Percentiles rank a stretch among this genome's conserved stretches.
These are phyloP conservation scores for Linnemannia exigua DNA, from an alignment of 192 early-diverging fungal species.

Conservation along the genomic window DNA sequence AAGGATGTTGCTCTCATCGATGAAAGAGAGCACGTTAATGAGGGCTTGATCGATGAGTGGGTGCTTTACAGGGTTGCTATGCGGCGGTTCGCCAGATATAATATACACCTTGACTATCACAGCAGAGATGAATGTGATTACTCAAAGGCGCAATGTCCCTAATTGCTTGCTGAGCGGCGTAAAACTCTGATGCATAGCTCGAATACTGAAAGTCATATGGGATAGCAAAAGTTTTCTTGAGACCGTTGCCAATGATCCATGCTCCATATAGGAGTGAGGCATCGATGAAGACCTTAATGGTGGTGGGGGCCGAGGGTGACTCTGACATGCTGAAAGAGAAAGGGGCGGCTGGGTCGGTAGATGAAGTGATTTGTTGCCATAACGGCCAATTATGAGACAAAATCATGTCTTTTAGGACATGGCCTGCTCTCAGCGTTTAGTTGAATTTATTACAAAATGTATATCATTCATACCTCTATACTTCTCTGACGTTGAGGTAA, in stretches of 20 bases:
- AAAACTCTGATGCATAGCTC: slow-evolving; percentile 15
- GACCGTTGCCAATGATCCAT: not conserved
- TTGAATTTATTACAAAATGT: too few relatives aligned
- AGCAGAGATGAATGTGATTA: slow-evolving; percentile 5
- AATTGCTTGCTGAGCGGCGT: slow-evolving; percentile 12
- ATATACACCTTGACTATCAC: slow-evolving; percentile 14
- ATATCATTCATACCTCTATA: too few relatives aligned
- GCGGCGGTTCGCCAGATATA: not conserved
- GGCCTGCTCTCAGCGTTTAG: too few relatives aligned
- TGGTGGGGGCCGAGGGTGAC: too few relatives aligned
- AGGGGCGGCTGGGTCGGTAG: too few relatives aligned
- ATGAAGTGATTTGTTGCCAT: too few relatives aligned
- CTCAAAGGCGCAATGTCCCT: slow-evolving; percentile 13
- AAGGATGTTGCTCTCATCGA: slow-evolving; percentile 6
- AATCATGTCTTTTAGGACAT: too few relatives aligned
- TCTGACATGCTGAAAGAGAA: too few relatives aligned
- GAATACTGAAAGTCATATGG: slow-evolving; percentile 1
- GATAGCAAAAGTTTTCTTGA: slow-evolving; percentile 5
- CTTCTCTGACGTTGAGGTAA: too few relatives aligned
- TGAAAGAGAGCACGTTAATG: not conserved
- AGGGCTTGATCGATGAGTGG: not conserved
- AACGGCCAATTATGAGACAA: too few relatives aligned
- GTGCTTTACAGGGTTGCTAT: slow-evolving; percentile 5
- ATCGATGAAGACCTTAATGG: too few relatives aligned
- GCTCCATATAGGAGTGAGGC: too few relatives aligned